phyloP scores from a whole-genome alignment of 148 eudicot species.

The Silene uniflora region DNA sequence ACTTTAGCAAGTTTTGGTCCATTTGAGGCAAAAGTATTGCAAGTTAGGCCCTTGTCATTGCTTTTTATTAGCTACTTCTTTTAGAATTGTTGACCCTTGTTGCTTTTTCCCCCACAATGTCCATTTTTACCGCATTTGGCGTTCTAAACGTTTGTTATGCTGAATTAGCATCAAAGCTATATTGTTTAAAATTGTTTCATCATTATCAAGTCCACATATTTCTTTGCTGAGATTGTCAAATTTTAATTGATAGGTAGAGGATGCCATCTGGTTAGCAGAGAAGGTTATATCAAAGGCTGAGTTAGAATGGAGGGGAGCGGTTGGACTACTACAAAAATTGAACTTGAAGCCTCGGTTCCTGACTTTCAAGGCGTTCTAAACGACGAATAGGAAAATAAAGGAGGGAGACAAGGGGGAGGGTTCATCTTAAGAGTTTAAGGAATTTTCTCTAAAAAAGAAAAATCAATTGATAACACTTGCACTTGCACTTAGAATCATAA shows the following conservation, averaged over 20 bases:
- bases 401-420: too few relatives aligned
- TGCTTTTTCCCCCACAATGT: neutral
- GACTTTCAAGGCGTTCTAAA: constrained; percentile 70
- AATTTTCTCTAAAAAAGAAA: too few relatives aligned
- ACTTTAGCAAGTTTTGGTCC: constrained; percentile 61
- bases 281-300: constrained; percentile 54
- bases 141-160: neutral
- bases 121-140: neutral
- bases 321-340: constrained; percentile 48
- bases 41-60: constrained; percentile 44
- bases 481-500: too few relatives aligned
- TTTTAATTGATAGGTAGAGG: constrained; percentile 58
- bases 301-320: constrained; percentile 62
- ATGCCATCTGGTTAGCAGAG: constrained; percentile 81
- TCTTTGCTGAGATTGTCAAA: constrained; percentile 24
- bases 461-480: too few relatives aligned
- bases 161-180: neutral
- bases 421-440: too few relatives aligned
- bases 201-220: neutral
- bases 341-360: constrained; percentile 48
- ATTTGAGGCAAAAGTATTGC: constrained; percentile 76
- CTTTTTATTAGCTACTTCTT: neutral
- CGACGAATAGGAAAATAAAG: too few relatives aligned
- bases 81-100: neutral
- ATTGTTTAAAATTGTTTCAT: neutral